These are phyloP conservation scores for Adenanthera pavonina DNA, from an alignment of 306 rosid genomes.

Conservation along the genomic window DNA sequence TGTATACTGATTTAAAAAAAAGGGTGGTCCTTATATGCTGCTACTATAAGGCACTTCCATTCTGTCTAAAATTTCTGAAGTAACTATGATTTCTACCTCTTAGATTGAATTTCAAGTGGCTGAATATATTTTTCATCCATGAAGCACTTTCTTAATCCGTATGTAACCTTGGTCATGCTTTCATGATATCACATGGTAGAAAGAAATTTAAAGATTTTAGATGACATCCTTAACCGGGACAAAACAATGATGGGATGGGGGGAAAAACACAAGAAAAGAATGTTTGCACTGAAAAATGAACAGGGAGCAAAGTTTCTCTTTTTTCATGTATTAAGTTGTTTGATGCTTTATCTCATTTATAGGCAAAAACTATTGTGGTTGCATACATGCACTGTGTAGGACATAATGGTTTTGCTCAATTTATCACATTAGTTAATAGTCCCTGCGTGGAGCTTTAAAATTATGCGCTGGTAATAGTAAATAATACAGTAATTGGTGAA, in stretches of 20 bases:
- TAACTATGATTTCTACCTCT: conserved; percentile 27
- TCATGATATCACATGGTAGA: neutral
- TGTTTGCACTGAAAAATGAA: conserved; percentile 8
- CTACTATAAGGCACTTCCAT: conserved; percentile 21
- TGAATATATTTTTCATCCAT: conserved; percentile 13
- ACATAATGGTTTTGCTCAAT: conserved; percentile 17
- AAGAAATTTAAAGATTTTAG: neutral
- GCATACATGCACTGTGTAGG: conserved; percentile 19
- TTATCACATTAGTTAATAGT: conserved; percentile 20
- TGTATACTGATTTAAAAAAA: neutral
- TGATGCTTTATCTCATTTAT: neutral
- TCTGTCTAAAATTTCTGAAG: conserved; percentile 16
- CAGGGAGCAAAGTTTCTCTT: neutral
- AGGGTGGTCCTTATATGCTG: conserved; percentile 13
- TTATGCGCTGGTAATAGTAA: conserved; percentile 10
- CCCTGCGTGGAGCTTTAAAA: neutral
- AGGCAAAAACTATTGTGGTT: neutral
- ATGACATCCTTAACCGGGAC: conserved; percentile 24
- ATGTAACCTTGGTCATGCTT: neutral
- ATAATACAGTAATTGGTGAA: neutral
- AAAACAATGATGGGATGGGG: conserved; percentile 23
- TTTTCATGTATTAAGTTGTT: conserved; percentile 9
- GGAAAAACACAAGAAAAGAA: conserved; percentile 10
- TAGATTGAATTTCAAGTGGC: conserved; percentile 11
- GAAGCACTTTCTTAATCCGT: neutral